Evolutionary conservation across 2,329 filamentous ascomycete genomes (phyloP).

Genomic region (Cytospora piceicola): DNA sequence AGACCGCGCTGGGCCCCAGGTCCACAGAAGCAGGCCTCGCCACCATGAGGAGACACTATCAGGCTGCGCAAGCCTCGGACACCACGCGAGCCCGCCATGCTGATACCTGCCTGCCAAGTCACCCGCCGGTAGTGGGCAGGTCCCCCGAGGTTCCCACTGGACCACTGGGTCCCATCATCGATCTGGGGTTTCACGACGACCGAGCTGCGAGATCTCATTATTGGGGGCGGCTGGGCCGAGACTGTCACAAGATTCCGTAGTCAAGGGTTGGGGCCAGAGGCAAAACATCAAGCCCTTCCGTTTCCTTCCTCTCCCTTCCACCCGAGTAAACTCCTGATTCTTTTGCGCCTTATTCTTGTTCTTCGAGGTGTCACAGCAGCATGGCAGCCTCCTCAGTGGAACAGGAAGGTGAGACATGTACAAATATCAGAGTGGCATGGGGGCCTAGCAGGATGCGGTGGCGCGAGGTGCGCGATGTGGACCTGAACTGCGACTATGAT

Average conservation of each 20-base stretch:
- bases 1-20: too few relatives aligned
- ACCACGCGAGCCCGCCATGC: neutral
- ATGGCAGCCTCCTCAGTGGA: slow-evolving; percentile 6
- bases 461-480: neutral
- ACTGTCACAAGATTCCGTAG: slow-evolving; percentile 27
- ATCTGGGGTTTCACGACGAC: slow-evolving; percentile 28
- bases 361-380: slow-evolving; percentile 23
- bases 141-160: neutral
- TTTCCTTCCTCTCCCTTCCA: neutral
- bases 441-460: neutral
- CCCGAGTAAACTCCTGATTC: too few relatives aligned
- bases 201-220: slow-evolving; percentile 27
- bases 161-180: neutral
- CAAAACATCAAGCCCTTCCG: neutral
- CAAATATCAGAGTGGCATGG: neutral
- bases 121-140: neutral
- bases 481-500: neutral
- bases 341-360: neutral
- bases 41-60: neutral
- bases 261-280: neutral
- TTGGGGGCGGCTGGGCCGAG: slow-evolving; percentile 16
- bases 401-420: slow-evolving; percentile 24
- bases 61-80: neutral
- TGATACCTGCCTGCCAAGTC: neutral
- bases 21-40: neutral